These are phyloP conservation scores for Halophytophthora batemanensis DNA, from an alignment of 352 stramenopile genomes.

Conservation along the genomic window DNA sequence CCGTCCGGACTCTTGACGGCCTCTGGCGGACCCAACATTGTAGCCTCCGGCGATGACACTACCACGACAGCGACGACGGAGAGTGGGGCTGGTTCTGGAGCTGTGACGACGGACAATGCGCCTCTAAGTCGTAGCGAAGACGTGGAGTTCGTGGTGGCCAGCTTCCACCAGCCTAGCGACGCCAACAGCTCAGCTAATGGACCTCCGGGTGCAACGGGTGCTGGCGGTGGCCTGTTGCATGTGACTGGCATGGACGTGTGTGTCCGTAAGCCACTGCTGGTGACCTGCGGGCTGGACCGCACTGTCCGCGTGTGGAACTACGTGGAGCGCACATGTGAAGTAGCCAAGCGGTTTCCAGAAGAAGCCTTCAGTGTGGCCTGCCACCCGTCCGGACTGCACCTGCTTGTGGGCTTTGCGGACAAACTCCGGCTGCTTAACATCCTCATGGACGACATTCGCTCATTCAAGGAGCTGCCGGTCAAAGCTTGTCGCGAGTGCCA, in stretches of 20 bases:
- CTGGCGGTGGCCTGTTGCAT: conserved; percentile 38
- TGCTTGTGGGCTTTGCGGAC: conserved; percentile 89
- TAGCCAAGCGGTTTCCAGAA: conserved; percentile 87
- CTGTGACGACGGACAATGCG: conserved; percentile 2
- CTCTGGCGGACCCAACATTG: background rate
- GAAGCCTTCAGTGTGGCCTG: conserved; percentile 88
- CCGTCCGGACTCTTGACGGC: conserved; percentile 11
- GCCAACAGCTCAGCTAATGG: conserved; percentile 12
- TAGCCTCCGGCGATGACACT: conserved; percentile 9
- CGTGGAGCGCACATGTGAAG: conserved; percentile 81
- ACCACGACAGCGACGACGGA: conserved; percentile 14
- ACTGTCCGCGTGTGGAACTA: conserved; percentile 94
- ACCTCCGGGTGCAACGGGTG: conserved; percentile 6
- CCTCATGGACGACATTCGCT: conserved; percentile 89
- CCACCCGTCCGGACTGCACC: conserved; percentile 88
- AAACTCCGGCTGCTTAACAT: conserved; percentile 91
- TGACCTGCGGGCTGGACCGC: conserved; percentile 87
- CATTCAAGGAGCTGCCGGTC: conserved; percentile 82
- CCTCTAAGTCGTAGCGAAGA: conserved; percentile 49
- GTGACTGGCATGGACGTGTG: conserved; percentile 91
- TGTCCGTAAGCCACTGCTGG: conserved; percentile 88
- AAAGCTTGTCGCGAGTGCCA: conserved; percentile 82
- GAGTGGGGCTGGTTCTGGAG: conserved; percentile 12
- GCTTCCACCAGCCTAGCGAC: conserved; percentile 73
- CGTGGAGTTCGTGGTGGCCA: conserved; percentile 63